Evolutionary conservation across 306 rosid genomes (phyloP).

Genomic region (Geum urbanum): DNA sequence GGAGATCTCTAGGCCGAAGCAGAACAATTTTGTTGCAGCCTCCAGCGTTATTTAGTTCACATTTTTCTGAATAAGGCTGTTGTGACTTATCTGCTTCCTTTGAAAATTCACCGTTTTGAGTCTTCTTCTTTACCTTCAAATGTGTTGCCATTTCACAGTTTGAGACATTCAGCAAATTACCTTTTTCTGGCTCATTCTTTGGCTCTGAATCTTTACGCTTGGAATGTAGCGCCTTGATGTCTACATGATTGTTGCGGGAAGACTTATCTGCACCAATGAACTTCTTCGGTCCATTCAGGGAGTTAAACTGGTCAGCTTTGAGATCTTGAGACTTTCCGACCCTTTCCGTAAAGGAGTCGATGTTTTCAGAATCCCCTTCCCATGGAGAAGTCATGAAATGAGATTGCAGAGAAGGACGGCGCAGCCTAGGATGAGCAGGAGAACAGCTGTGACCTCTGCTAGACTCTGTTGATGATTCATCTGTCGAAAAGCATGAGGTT

Average conservation of each 20-base stretch:
- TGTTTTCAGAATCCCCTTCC: constrained; percentile 33
- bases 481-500: constrained; percentile 48
- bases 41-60: constrained; percentile 31
- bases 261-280: constrained; percentile 31
- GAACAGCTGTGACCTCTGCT: constrained; percentile 46
- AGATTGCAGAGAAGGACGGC: constrained; percentile 48
- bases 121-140: constrained; percentile 20
- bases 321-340: constrained; percentile 35
- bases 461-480: constrained; percentile 49
- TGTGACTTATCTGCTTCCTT: constrained; percentile 37
- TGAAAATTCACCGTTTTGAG: constrained; percentile 34
- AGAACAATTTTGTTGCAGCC: constrained; percentile 51
- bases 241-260: constrained; percentile 32
- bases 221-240: constrained; percentile 29
- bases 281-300: constrained; percentile 32
- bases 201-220: constrained; percentile 30
- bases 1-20: constrained; percentile 42
- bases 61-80: constrained; percentile 26
- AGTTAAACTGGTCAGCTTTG: constrained; percentile 21
- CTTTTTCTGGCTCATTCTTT: constrained; percentile 32
- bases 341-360: constrained; percentile 35
- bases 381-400: constrained; percentile 38
- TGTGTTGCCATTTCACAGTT: constrained; percentile 32
- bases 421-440: constrained; percentile 44
- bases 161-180: constrained; percentile 22